Evolutionary conservation across 331 rosid species (phyloP).

Genomic region (Cydonia oblonga): DNA sequence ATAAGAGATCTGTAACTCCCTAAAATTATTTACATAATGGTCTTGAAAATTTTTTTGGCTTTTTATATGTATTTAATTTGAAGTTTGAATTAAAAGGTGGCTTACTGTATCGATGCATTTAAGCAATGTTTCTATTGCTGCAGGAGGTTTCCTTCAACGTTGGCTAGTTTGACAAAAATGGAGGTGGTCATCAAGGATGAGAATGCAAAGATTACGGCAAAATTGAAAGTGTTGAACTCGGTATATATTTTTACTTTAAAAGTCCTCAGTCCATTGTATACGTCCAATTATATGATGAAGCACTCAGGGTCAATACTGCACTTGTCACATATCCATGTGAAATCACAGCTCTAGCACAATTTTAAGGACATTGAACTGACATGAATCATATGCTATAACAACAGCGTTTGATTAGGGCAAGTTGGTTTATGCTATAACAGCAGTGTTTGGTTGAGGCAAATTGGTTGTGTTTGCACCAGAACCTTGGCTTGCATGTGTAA

Average conservation of each 20-base stretch:
- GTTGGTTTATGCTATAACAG: neutral
- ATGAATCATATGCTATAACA: neutral
- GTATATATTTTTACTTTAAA: slow-evolving; percentile 24
- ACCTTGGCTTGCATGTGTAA: neutral
- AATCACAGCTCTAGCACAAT: neutral
- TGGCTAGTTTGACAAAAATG: slow-evolving; percentile 79
- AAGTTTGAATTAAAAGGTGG: slow-evolving; percentile 7
- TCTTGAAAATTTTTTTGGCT: neutral
- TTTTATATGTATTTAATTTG: neutral
- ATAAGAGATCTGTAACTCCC: too few species aligned
- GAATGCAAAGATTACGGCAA: slow-evolving; percentile 70
- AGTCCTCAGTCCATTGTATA: neutral
- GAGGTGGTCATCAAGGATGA: slow-evolving; percentile 70
- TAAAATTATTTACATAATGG: too few species aligned
- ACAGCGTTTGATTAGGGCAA: too few species aligned
- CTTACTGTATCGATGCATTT: slow-evolving; percentile 3
- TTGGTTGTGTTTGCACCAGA: neutral
- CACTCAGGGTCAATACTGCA: neutral
- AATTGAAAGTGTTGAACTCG: slow-evolving; percentile 52
- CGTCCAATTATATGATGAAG: neutral
- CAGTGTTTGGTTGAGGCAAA: neutral
- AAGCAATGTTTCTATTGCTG: slow-evolving; percentile 10
- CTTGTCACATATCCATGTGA: neutral
- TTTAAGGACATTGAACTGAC: neutral
- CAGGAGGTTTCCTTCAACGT: slow-evolving; percentile 77